Base-by-base conservation (phyloP, 1,284 basidiomycete genomes). In the Inonotus hispidus region DNA sequence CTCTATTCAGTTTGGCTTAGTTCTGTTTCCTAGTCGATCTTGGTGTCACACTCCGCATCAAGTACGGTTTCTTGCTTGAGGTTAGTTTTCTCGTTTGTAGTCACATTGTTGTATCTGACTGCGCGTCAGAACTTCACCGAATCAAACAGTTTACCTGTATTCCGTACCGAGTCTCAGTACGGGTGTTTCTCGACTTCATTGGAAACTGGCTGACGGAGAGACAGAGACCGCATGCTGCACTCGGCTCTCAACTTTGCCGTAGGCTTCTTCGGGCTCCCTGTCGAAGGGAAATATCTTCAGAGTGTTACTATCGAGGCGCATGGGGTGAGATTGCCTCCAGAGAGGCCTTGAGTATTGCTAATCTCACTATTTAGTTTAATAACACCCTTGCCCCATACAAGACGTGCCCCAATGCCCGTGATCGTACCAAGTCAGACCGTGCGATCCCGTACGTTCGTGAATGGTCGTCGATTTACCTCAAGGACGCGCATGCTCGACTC, bases 101-200 rank as follows among this genome's bases (percentile, higher is more conserved):
- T 27, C 25, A 19, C 21, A 21, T 14, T 25, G 25, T 19, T 21
- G n/a, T 27, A 7, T 23, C 23, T 49, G 6, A 5, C 19, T 49
- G 11, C n/a, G 13, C 10, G 25, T 27, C 25, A 91, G 82, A 88
- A 92, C 68, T 94, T 94, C 69, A 90, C 88, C 4, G 77, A 83
- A 58, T 71, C 79, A 19, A 82, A 86, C 65, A 83, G 80, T 4
- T 75, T 92, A 47, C 90, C 93, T 4, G 89, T 95, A 11, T 93
- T 95, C 75, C 84, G 94, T 52, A 94, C 93, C 0, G 91, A 91
- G 72, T 92, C 90, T 2, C 88, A 93, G 82, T 91, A 73, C 65
- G 87, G 70, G 45, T 64, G 67, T 55, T 16, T 68, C 10, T 21
- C 32, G 19, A n/a, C 43, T 64, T 13, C n/a, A 60, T 14, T 50